Percentiles rank a stretch among this genome's conserved stretches.
phyloP scores from a whole-genome alignment of 2,329 filamentous ascomycete species.

The Aspergillus nomiae region DNA sequence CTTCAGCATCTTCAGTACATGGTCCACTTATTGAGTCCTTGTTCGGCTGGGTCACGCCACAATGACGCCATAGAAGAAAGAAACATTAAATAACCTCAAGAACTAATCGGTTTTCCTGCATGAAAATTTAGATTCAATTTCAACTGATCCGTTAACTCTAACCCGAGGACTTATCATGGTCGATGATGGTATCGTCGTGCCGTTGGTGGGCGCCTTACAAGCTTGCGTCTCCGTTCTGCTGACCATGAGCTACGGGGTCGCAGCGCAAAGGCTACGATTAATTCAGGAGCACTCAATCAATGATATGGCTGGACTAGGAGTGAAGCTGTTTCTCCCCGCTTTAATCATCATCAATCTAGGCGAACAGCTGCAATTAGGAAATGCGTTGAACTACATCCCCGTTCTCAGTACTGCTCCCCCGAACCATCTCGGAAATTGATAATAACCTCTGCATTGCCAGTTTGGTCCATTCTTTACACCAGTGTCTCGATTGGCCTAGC shows the following conservation, averaged over 20 bases:
- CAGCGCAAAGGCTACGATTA: conserved; percentile 54
- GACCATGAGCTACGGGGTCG: conserved; percentile 55
- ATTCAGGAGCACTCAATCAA: conserved; percentile 52
- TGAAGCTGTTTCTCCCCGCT: conserved; percentile 57
- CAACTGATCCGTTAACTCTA: not conserved
- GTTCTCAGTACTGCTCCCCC: conserved; percentile 43
- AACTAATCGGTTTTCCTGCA: not conserved
- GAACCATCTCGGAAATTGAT: not conserved
- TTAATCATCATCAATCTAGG: conserved; percentile 57
- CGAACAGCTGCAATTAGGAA: conserved; percentile 51
- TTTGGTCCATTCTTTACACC: conserved; percentile 56
- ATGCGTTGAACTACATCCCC: conserved; percentile 51
- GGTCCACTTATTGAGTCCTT: not conserved
- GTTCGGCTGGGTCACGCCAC: conserved; percentile 2
- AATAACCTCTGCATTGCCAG: conserved; percentile 24
- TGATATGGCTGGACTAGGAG: conserved; percentile 55
- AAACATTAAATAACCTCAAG: not conserved
- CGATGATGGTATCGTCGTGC: conserved; percentile 22
- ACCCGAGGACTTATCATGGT: conserved; percentile 9
- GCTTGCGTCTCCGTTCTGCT: conserved; percentile 57
- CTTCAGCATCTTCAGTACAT: not conserved
- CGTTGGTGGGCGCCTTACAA: conserved; percentile 57
- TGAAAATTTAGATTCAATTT: not conserved
- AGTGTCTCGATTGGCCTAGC: conserved; percentile 52
- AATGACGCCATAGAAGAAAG: conserved; percentile 10